phyloP scores from a whole-genome alignment of 306 rosid species.

The Dalbergia cochinchinensis region DNA sequence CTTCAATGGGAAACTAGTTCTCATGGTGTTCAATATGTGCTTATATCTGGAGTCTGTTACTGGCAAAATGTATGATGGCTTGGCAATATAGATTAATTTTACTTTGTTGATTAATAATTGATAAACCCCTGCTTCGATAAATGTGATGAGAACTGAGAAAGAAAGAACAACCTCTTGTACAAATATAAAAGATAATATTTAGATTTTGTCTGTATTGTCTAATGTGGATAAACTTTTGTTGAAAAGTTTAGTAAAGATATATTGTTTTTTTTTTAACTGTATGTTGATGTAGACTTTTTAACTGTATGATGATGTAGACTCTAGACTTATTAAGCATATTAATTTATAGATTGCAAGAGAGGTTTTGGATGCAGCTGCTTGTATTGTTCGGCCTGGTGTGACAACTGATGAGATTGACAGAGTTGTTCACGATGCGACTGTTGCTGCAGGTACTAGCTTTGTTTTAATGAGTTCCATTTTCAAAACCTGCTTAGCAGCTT shows the following conservation, averaged over 20 bases:
- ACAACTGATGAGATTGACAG: constrained; percentile 95
- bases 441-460: constrained; percentile 75
- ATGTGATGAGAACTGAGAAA: not conserved
- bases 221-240: constrained; percentile 7
- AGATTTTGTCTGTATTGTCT: not conserved
- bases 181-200: not conserved
- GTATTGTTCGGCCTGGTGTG: constrained; percentile 82
- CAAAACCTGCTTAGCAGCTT: not conserved
- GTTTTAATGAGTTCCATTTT: constrained; percentile 27
- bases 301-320: not conserved
- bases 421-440: constrained; percentile 92
- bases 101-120: not conserved
- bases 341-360: constrained; percentile 80
- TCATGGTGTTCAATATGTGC: not conserved
- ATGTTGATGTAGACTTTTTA: not conserved
- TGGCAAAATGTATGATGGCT: constrained; percentile 1
- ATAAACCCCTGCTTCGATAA: not conserved
- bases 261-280: not conserved
- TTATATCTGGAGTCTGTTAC: constrained; percentile 16
- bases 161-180: not conserved
- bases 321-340: constrained; percentile 1
- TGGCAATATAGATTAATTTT: not conserved
- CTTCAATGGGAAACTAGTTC: constrained; percentile 9
- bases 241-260: not conserved
- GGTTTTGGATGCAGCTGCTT: constrained; percentile 96